phyloP scores from a whole-genome alignment of 352 stramenopile genomes.

The Globisporangium carolinianum region DNA sequence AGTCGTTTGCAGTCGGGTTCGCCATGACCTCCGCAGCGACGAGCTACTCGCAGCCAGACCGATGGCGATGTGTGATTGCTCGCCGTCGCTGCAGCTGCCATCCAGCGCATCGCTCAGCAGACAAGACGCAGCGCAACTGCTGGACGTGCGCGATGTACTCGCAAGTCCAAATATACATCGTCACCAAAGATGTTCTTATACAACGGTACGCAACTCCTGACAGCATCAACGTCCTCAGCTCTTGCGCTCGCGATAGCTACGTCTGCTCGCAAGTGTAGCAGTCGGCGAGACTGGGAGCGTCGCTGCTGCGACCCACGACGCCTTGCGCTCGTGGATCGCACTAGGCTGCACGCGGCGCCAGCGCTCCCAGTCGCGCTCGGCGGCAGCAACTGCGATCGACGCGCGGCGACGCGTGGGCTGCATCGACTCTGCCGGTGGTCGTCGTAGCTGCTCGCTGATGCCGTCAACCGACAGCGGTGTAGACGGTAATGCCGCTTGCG shows the following conservation, averaged over 20 bases:
- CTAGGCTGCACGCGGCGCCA: conserved; percentile 21
- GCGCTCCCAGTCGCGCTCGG: conserved; percentile 21
- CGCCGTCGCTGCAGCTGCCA: too few species aligned
- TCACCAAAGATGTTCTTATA: too few species aligned
- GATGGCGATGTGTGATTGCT: not conserved
- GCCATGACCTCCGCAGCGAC: not conserved
- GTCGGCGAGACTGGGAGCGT: conserved; percentile 1
- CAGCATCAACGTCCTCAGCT: too few species aligned
- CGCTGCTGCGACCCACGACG: not conserved
- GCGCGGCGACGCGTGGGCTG: not conserved
- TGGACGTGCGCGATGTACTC: too few species aligned
- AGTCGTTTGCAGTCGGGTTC: conserved; percentile 17
- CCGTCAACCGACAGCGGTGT: too few species aligned
- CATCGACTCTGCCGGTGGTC: too few species aligned
- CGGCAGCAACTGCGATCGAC: not conserved
- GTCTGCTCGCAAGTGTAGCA: not conserved
- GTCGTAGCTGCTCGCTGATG: too few species aligned
- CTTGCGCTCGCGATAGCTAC: too few species aligned
- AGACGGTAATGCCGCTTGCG: not conserved
- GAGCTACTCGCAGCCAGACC: not conserved
- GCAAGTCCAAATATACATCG: too few species aligned
- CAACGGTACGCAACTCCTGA: too few species aligned
- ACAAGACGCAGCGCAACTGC: too few species aligned
- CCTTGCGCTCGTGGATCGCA: conserved; percentile 3
- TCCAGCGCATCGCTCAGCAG: too few species aligned